Conservation (phyloP, 352 stramenopile genomes). For the Phytophthora chlamydospora region DNA sequence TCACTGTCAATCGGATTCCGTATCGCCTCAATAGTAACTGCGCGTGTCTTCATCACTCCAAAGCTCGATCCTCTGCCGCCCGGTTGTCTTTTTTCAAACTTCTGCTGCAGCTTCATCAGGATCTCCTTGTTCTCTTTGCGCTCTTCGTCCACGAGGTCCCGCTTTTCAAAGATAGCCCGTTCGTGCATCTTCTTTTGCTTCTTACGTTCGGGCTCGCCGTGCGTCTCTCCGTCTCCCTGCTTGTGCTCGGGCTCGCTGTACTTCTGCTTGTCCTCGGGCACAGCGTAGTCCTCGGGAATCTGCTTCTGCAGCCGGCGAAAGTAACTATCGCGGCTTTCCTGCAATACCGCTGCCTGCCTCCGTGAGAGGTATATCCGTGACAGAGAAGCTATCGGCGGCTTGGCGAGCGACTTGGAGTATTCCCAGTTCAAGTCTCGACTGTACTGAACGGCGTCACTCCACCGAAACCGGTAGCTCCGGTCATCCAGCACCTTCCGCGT, state of each 20-base stretch:
- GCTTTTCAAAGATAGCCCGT: slow-evolving; percentile 20
- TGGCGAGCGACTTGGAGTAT: slow-evolving; percentile 51
- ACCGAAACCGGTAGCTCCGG: slow-evolving; percentile 56
- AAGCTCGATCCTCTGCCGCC: neutral
- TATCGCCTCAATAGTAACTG: slow-evolving; percentile 4
- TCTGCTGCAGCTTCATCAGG: slow-evolving; percentile 38
- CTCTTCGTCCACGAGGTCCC: slow-evolving; percentile 43
- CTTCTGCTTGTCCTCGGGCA: slow-evolving; percentile 32
- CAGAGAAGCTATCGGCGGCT: slow-evolving; percentile 14
- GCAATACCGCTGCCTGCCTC: neutral
- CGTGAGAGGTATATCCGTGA: too few relatives aligned
- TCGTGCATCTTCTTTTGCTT: slow-evolving; percentile 36
- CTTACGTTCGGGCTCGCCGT: slow-evolving; percentile 39
- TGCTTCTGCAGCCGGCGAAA: slow-evolving; percentile 48
- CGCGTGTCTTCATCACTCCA: slow-evolving; percentile 12
- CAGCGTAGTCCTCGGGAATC: slow-evolving; percentile 55
- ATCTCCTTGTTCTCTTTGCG: slow-evolving; percentile 46
- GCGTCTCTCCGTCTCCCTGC: slow-evolving; percentile 10
- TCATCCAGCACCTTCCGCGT: slow-evolving; percentile 48
- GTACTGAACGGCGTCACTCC: slow-evolving; percentile 53
- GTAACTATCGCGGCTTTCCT: slow-evolving; percentile 45
- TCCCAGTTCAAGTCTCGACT: slow-evolving; percentile 50
- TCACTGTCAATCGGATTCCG: slow-evolving; percentile 4
- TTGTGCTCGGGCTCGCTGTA: slow-evolving; percentile 22
- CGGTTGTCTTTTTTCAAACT: slow-evolving; percentile 16